A percentile compares a stretch with the other conserved stretches of the same genome.
Conservation (phyloP, 1,284 basidiomycete genomes). For the Heliocybe sulcata region DNA sequence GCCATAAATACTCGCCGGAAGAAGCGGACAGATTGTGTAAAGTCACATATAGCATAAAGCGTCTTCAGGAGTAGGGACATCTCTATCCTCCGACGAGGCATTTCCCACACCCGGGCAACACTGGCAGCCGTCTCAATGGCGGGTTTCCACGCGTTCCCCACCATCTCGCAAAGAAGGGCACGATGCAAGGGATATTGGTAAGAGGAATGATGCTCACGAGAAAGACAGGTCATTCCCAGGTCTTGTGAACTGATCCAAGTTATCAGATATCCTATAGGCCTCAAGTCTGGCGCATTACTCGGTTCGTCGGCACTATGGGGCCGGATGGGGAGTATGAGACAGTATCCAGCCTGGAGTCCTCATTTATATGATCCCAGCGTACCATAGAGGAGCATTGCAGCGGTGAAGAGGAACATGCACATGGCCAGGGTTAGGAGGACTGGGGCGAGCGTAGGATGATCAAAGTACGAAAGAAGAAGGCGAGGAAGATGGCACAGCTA, state of each 20-base stretch:
- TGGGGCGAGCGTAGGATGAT: not conserved
- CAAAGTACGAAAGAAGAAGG: not conserved
- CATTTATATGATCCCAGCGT: not conserved
- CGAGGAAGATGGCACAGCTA: not conserved
- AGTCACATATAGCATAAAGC: not conserved
- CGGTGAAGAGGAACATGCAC: not conserved
- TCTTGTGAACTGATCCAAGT: not conserved
- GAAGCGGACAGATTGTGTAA: not conserved
- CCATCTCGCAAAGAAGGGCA: not conserved
- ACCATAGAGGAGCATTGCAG: not conserved
- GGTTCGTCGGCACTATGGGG: not conserved
- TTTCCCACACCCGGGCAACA: not conserved
- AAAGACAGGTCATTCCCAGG: constrained; percentile 1
- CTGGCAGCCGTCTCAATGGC: not conserved
- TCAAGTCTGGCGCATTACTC: not conserved
- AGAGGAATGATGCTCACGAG: not conserved
- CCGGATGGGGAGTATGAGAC: not conserved
- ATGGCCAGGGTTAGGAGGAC: not conserved
- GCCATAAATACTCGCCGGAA: not conserved
- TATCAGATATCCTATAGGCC: not conserved
- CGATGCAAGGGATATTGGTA: not conserved
- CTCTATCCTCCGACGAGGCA: not conserved
- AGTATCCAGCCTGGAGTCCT: not conserved
- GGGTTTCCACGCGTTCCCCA: not conserved
- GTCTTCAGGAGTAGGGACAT: not conserved